Base-by-base conservation (phyloP, 164 flowering plant genomes). In the Magnolia officinalis region DNA sequence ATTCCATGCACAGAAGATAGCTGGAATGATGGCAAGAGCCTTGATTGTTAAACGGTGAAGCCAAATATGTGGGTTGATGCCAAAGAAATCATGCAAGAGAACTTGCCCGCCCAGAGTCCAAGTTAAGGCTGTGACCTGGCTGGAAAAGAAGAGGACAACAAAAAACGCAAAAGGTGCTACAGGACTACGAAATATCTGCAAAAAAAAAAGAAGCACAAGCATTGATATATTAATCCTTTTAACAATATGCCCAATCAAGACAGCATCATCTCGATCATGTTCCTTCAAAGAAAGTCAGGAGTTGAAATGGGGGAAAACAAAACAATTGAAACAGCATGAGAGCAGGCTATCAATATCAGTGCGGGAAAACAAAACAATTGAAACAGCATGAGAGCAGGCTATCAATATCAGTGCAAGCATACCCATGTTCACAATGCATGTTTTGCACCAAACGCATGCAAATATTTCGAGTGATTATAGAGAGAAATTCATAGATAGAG, bases 141-240 rank as follows among this genome's bases (percentile, higher is more conserved):
- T 94, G 59, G 93, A 83, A 51, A 89, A 13, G 72, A 88, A 80
- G 75, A 93, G 76, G 70, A 94, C 81, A 75, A 91, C 75, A 64
- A 94, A 69, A 78, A 89, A 84, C 61, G 76, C 85, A 73, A 90
- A 75, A 24, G 86, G 85, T 75, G 86, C 89, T 52, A 87, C n/a
- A 6, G 93, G 86, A 82, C 88, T 89, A 81, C 88, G 84, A 73
- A 89, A 88, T 51, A 85, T 89, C 99, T 96, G 96, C 70, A 66
- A 73, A 67, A 55, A 73, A 67, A 55, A 71, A 55, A 55, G 61
- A 55, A 55, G 61, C 29, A 26, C 2, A 26, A 26, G 29, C 29
- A 1, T 26, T 26, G 6, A 37, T 37, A 37, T 37, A 37, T 37
- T 37, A 37, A 37, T 37, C 45, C 6, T 37, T 37, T 4, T 4